Percentiles rank a stretch among this genome's conserved stretches.
These are phyloP conservation scores for Agaricus sinodeliciosus DNA, from an alignment of 768 basidiomycete genomes.

Conservation along the genomic window DNA sequence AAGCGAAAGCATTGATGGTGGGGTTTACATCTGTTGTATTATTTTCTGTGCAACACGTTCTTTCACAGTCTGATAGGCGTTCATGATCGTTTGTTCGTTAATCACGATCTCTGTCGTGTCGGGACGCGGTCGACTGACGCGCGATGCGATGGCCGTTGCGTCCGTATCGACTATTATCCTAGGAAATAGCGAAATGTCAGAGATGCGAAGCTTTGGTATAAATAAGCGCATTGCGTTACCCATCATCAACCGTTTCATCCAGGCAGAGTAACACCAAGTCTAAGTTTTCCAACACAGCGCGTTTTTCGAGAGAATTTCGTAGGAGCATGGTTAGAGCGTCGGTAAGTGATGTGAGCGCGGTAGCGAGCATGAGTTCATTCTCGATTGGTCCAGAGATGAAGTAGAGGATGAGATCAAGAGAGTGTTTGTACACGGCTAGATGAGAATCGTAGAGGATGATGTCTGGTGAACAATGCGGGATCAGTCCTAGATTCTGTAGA, in stretches of 20 bases:
- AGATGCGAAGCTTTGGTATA: neutral
- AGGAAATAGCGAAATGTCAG: slow-evolving; percentile 5
- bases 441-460: slow-evolving; percentile 89
- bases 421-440: slow-evolving; percentile 90
- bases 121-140: slow-evolving; percentile 87
- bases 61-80: slow-evolving; percentile 85
- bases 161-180: slow-evolving; percentile 98
- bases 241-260: slow-evolving; percentile 97
- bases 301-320: slow-evolving; percentile 90
- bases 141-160: slow-evolving; percentile 87
- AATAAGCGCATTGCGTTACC: slow-evolving; percentile 47
- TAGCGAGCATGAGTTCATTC: slow-evolving; percentile 94
- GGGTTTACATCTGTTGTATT: slow-evolving; percentile 62
- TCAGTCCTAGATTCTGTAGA: neutral
- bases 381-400: slow-evolving; percentile 81
- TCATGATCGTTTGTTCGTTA: slow-evolving; percentile 96
- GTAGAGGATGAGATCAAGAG: slow-evolving; percentile 93
- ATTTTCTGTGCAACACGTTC: slow-evolving; percentile 73
- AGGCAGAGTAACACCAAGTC: slow-evolving; percentile 88
- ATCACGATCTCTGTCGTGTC: slow-evolving; percentile 96
- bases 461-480: slow-evolving; percentile 38
- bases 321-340: slow-evolving; percentile 85
- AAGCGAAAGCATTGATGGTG: neutral
- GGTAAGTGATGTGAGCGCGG: slow-evolving; percentile 75
- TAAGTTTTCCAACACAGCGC: slow-evolving; percentile 89